Evolutionary conservation across 2,329 filamentous ascomycete species (phyloP).

Genomic region (Hyphodiscus sp.): DNA sequence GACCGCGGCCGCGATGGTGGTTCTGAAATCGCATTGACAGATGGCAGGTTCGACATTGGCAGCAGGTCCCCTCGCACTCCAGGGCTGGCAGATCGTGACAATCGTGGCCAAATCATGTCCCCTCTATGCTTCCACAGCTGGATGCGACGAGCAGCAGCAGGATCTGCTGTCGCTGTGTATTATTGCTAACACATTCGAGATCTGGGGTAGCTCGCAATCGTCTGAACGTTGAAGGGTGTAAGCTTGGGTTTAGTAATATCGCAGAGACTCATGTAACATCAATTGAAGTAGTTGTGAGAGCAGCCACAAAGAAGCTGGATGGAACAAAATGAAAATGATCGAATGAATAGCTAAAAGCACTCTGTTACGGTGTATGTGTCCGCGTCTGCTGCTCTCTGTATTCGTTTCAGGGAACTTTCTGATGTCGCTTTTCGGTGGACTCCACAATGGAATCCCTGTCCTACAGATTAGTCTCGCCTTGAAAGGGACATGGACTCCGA

Average conservation of each 20-base stretch:
- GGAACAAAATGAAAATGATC: background rate
- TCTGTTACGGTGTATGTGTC: background rate
- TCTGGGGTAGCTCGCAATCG: background rate
- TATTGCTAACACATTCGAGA: slow-evolving; percentile 30
- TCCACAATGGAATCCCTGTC: background rate
- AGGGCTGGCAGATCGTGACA: slow-evolving; percentile 26
- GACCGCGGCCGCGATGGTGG: slow-evolving; percentile 19
- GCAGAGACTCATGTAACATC: background rate
- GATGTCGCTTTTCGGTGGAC: background rate
- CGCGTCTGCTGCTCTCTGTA: background rate
- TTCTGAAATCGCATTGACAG: slow-evolving; percentile 20
- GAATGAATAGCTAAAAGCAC: background rate
- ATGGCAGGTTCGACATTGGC: slow-evolving; percentile 27
- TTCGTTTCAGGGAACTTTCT: background rate
- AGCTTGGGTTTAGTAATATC: background rate
- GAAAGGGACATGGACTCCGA: background rate
- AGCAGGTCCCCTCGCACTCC: slow-evolving; percentile 15
- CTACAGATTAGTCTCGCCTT: background rate
- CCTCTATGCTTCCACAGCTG: slow-evolving; percentile 5
- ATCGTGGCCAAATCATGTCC: slow-evolving; percentile 28
- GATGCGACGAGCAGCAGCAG: slow-evolving; percentile 26
- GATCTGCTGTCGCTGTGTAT: slow-evolving; percentile 25
- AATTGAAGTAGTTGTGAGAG: background rate
- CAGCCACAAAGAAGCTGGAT: background rate
- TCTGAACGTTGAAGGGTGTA: background rate